A percentile compares a stretch with the other conserved stretches of the same genome.
Evolutionary conservation across 1,284 basidiomycete species (phyloP).

Genomic region (Marasmius sp.): DNA sequence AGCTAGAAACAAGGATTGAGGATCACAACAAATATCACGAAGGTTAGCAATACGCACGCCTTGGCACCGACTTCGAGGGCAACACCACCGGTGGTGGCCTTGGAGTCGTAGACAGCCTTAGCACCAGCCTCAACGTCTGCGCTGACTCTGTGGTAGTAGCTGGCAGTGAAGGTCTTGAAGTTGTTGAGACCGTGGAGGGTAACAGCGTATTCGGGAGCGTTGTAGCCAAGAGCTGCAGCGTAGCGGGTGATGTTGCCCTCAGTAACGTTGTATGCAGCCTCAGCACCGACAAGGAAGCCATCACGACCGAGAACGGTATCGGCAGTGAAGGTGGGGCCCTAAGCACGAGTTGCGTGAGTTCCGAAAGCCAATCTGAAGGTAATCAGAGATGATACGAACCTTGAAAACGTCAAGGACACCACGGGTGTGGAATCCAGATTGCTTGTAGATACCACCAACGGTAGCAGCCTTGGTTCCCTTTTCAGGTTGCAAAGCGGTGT

Average conservation of each 20-base stretch:
- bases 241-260: conserved; percentile 92
- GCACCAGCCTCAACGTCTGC: conserved; percentile 96
- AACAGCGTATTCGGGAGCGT: conserved; percentile 95
- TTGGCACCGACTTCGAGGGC: conserved; percentile 96
- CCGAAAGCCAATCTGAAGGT: conserved; percentile 6
- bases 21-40: not conserved
- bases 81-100: conserved; percentile 86
- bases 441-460: conserved; percentile 90
- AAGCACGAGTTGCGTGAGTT: conserved; percentile 7
- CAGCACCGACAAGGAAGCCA: conserved; percentile 95
- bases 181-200: conserved; percentile 95
- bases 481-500: conserved; percentile 83
- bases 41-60: conserved; percentile 56
- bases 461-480: conserved; percentile 85
- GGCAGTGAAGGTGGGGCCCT: conserved; percentile 97
- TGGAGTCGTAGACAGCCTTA: conserved; percentile 96
- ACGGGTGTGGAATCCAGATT: conserved; percentile 93
- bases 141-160: conserved; percentile 98
- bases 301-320: conserved; percentile 96
- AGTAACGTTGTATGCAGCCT: conserved; percentile 95
- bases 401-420: conserved; percentile 94
- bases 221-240: conserved; percentile 91
- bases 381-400: conserved; percentile 44
- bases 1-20: conserved; percentile 37
- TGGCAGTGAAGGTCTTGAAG: conserved; percentile 91